These are phyloP conservation scores for Chaetomidium leptoderma DNA, from an alignment of 495 filamentous ascomycete genomes.

Conservation along the genomic window DNA sequence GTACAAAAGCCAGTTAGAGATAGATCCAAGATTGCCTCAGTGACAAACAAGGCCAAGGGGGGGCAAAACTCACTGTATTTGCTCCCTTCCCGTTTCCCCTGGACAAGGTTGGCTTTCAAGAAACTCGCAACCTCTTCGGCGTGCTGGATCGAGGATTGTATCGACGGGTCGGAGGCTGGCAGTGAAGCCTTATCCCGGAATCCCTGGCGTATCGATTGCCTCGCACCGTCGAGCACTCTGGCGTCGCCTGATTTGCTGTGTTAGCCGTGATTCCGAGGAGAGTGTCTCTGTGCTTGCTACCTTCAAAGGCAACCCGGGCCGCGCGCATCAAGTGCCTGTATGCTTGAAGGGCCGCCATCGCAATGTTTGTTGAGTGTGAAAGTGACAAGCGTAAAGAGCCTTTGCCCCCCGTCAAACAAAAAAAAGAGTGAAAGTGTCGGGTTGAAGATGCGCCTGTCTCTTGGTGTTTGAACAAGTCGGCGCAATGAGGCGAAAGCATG, in stretches of 20 bases:
- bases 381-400: too few species aligned
- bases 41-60: too few species aligned
- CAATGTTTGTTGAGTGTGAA: constrained; percentile 32
- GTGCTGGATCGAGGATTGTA: constrained; percentile 56
- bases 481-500: constrained; percentile 1
- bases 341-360: constrained; percentile 63
- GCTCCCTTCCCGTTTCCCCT: constrained; percentile 62
- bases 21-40: background rate
- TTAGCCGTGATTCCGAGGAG: constrained; percentile 6
- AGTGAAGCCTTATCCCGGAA: constrained; percentile 65
- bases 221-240: constrained; percentile 63
- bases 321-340: constrained; percentile 84
- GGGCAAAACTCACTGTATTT: constrained; percentile 70
- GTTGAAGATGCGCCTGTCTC: background rate
- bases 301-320: constrained; percentile 75
- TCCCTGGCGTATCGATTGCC: constrained; percentile 58
- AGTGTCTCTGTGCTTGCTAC: constrained; percentile 38
- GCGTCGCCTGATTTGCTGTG: constrained; percentile 56
- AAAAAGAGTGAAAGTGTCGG: background rate
- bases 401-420: too few species aligned
- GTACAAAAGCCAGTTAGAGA: background rate
- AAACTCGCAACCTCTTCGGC: constrained; percentile 81
- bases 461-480: background rate
- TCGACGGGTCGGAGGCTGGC: constrained; percentile 48
- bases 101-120: constrained; percentile 79